Conservation (phyloP, 2,329 filamentous ascomycete genomes). For the Cladophialophora chaetospira region DNA sequence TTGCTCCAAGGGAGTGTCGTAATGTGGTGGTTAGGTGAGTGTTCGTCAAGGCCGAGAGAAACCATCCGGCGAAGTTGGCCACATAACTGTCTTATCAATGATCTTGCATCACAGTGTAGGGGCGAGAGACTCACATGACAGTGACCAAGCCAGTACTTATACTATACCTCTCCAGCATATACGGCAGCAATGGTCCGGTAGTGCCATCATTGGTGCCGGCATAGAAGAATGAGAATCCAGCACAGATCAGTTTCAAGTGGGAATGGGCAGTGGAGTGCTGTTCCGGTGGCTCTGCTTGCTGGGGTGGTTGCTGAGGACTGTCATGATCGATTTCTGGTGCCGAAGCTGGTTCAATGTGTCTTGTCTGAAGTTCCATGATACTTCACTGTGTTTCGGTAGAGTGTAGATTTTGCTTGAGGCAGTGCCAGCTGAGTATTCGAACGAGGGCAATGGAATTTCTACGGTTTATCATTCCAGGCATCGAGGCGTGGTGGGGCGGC, state of each 20-base stretch:
- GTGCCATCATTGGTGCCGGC: slow-evolving; percentile 67
- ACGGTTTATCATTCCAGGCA: no score
- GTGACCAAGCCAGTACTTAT: slow-evolving; percentile 57
- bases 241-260: slow-evolving; percentile 54
- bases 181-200: slow-evolving; percentile 64
- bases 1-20: slow-evolving; percentile 52
- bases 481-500: neutral
- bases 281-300: neutral
- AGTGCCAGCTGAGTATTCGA: no score
- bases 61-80: slow-evolving; percentile 62
- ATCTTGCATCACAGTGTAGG: neutral
- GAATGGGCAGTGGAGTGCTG: neutral
- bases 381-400: no score
- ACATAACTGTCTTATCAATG: slow-evolving; percentile 47
- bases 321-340: no score
- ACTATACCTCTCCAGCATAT: slow-evolving; percentile 60
- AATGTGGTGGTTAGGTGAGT: slow-evolving; percentile 56
- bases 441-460: no score
- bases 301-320: no score
- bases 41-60: slow-evolving; percentile 60
- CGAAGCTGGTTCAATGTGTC: neutral
- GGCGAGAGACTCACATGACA: slow-evolving; percentile 44
- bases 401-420: no score
- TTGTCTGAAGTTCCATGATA: neutral
- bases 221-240: slow-evolving; percentile 65